Evolutionary conservation across 208 protist species (phyloP), one percentile per base, ranked within the genome.

Genomic region (Tetramitus jugosus): DNA sequence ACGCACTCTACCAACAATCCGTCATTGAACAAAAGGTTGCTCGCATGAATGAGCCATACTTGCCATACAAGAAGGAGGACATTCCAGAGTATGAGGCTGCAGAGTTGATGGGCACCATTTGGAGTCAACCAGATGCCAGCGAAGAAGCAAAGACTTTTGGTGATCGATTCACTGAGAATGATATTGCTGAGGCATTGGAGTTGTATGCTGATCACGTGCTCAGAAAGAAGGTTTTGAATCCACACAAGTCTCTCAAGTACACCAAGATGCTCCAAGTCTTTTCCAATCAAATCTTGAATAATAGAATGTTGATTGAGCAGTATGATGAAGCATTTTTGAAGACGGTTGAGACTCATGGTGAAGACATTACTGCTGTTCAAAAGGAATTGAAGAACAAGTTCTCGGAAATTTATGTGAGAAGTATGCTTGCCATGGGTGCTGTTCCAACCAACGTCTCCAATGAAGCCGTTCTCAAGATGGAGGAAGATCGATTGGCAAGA

Each of bases 171-270:
- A 65, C 60, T 40, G 14, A 17, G 0, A 33, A 65, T 3, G 60
- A 65, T 65, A 40, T 65, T 65, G 60, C 35, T 40, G 8, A 17
- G 17, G 60, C 60, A 26, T 40, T 65, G 7, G 40, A 40, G 13
- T 65, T 65, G 31, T 65, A 65, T n/a, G 40, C 35, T 40, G 60
- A 40, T 40, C 60, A 65, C 40, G 35, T n/a, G 1, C 33, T 40
- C 35, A 65, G 31, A 40, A 65, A 31, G 31, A 65, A 65, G 29
- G 40, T 65, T n/a, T 40, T 65, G 60, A 65, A 65, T n/a, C 14
- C 20, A 20, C 33, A 65, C 13, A 40, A 65, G 13, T 65, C 60
- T 65, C 23, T 65, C 2, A 33, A 65, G 40, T 65, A 65, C 40
- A 65, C 60, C 3, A 65, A 39, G 23, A 40, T 65, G 23, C 14